These are phyloP conservation scores for Erythrophleum fordii DNA, from an alignment of 306 rosid species.

Conservation along the genomic window DNA sequence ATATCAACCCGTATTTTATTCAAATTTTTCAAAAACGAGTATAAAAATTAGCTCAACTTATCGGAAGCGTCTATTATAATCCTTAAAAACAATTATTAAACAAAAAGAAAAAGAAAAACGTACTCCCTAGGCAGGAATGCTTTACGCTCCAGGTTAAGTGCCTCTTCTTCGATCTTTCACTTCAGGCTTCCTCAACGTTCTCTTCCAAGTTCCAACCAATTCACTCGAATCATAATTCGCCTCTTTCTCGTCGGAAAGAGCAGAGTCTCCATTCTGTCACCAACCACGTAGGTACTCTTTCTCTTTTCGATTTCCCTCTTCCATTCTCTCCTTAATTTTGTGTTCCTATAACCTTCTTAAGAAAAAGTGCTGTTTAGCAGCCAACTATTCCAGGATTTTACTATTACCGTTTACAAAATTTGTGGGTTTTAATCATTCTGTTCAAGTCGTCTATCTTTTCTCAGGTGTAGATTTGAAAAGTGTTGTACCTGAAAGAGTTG, in stretches of 20 bases:
- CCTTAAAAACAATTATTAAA: no score
- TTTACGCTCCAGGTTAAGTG: not conserved
- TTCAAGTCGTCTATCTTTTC: not conserved
- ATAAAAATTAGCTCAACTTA: no score
- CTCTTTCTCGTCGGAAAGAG: not conserved
- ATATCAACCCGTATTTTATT: no score
- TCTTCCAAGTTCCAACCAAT: not conserved
- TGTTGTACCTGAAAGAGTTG: not conserved
- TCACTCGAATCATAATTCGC: not conserved
- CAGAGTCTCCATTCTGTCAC: not conserved
- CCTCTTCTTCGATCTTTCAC: not conserved
- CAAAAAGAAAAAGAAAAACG: no score
- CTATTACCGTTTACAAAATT: not conserved
- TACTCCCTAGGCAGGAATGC: no score
- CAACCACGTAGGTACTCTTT: not conserved
- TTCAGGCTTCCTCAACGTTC: not conserved
- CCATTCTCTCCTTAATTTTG: not conserved
- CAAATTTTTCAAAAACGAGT: no score
- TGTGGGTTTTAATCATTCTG: not conserved
- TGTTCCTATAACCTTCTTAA: not conserved
- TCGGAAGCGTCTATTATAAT: no score
- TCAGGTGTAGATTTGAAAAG: slow-evolving; percentile 7
- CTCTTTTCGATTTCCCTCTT: not conserved
- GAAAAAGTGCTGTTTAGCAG: not conserved
- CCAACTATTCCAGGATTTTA: not conserved